phyloP scores from a whole-genome alignment of 768 basidiomycete genomes.

The Chalciporus piperatus region DNA sequence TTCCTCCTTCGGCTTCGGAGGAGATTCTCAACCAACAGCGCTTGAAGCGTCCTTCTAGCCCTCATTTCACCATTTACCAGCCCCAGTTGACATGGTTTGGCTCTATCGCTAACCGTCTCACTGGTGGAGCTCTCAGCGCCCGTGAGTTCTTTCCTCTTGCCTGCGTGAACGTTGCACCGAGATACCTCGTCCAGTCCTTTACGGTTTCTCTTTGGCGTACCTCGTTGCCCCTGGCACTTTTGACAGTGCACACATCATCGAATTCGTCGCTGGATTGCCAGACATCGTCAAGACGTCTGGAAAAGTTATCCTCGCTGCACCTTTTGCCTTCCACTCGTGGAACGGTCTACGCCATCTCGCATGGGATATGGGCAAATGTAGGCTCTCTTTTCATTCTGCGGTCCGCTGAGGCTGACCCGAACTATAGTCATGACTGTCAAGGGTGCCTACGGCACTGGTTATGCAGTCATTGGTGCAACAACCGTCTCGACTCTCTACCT shows the following conservation, averaged over 20 bases:
- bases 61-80: constrained; percentile 97
- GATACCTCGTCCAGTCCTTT: constrained; percentile 45
- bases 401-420: not conserved
- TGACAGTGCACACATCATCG: constrained; percentile 74
- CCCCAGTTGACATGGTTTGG: constrained; percentile 88
- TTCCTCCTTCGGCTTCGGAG: constrained; percentile 54
- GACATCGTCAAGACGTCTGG: constrained; percentile 70
- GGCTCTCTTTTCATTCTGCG: constrained; percentile 33
- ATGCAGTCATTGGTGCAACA: constrained; percentile 78
- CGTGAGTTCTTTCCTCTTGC: constrained; percentile 37
- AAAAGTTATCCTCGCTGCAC: constrained; percentile 77
- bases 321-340: constrained; percentile 87
- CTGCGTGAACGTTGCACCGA: too few relatives aligned
- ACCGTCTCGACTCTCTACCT: constrained; percentile 72
- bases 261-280: constrained; percentile 67
- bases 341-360: constrained; percentile 88
- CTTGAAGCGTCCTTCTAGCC: constrained; percentile 82
- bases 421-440: constrained; percentile 73
- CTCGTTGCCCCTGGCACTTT: constrained; percentile 79
- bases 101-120: constrained; percentile 85
- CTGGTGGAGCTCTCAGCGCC: constrained; percentile 76
- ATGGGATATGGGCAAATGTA: constrained; percentile 91
- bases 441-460: constrained; percentile 77
- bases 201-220: constrained; percentile 85
- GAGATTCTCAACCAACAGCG: constrained; percentile 87